Conservation (phyloP, 1,284 basidiomycete genomes). For the Phaffia rhodozyma region DNA sequence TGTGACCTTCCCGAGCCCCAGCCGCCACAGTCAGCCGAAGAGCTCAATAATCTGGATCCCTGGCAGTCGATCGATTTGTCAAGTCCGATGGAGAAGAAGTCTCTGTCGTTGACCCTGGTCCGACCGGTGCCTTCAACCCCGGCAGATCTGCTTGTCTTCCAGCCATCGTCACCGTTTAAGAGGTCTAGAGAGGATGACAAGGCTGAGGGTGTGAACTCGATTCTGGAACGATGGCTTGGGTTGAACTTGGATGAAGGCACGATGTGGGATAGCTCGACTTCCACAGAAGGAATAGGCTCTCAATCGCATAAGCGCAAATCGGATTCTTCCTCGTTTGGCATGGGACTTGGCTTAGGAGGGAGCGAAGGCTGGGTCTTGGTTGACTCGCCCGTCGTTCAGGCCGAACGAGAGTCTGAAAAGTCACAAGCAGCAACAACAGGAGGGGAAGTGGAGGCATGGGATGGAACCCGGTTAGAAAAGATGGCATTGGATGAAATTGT, state of each 20-base stretch:
- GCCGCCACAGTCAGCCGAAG: not conserved
- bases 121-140: conserved; percentile 13
- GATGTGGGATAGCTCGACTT: not conserved
- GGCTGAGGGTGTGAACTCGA: conserved; percentile 3
- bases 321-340: too few relatives aligned
- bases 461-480: conserved; percentile 10
- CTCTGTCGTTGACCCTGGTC: conserved; percentile 17
- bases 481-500: conserved; percentile 16
- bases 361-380: not conserved
- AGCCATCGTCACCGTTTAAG: not conserved
- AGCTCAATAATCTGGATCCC: not conserved
- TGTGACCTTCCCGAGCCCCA: not conserved
- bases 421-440: not conserved
- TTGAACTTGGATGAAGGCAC: conserved; percentile 7
- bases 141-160: not conserved
- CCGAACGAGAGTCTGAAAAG: not conserved
- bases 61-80: too few relatives aligned
- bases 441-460: conserved; percentile 6
- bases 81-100: not conserved
- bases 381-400: not conserved
- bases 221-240: conserved; percentile 17
- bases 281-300: not conserved
- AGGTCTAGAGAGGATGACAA: not conserved
- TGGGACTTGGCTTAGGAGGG: too few relatives aligned
- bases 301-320: too few relatives aligned